Conservation (phyloP, 768 basidiomycete genomes). For the Lactifluus echinatus region DNA sequence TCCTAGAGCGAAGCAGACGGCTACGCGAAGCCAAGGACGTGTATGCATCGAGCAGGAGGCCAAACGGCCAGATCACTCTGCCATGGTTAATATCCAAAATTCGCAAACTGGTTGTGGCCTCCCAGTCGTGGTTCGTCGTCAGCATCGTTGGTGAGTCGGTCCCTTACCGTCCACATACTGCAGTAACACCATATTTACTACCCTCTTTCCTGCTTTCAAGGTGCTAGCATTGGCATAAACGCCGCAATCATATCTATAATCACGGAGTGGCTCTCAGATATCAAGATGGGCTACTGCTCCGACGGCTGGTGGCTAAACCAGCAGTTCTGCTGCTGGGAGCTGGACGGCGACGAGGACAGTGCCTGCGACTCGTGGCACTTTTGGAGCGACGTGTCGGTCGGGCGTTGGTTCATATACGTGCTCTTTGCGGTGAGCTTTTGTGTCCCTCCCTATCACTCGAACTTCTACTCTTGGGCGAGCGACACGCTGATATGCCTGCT, state of each 20-base stretch:
- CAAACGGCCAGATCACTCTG: slow-evolving; percentile 42
- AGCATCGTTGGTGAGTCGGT: slow-evolving; percentile 70
- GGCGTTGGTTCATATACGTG: slow-evolving; percentile 82
- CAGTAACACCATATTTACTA: neutral
- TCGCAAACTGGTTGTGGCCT: slow-evolving; percentile 52
- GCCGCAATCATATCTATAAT: slow-evolving; percentile 94
- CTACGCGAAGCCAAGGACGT: slow-evolving; percentile 48
- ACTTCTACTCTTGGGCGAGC: no score
- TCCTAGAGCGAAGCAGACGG: slow-evolving; percentile 77
- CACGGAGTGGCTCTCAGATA: slow-evolving; percentile 95
- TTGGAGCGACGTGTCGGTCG: slow-evolving; percentile 68
- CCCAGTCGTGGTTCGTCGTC: slow-evolving; percentile 90
- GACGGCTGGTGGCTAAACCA: slow-evolving; percentile 99
- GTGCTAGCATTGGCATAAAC: slow-evolving; percentile 84
- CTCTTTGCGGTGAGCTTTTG: slow-evolving; percentile 67
- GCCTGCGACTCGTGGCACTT: slow-evolving; percentile 88
- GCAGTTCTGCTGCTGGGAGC: slow-evolving; percentile 98
- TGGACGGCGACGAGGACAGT: slow-evolving; percentile 69
- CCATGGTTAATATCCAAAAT: slow-evolving; percentile 56
- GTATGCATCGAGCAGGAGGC: slow-evolving; percentile 35
- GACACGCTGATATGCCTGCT: neutral
- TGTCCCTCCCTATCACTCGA: neutral
- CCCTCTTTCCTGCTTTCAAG: slow-evolving; percentile 33
- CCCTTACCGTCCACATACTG: neutral
- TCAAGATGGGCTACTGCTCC: slow-evolving; percentile 94